Evolutionary conservation across 2,329 filamentous ascomycete genomes (phyloP), one percentile per base, ranked within the genome.

Genomic region (Capronia epimyces): DNA sequence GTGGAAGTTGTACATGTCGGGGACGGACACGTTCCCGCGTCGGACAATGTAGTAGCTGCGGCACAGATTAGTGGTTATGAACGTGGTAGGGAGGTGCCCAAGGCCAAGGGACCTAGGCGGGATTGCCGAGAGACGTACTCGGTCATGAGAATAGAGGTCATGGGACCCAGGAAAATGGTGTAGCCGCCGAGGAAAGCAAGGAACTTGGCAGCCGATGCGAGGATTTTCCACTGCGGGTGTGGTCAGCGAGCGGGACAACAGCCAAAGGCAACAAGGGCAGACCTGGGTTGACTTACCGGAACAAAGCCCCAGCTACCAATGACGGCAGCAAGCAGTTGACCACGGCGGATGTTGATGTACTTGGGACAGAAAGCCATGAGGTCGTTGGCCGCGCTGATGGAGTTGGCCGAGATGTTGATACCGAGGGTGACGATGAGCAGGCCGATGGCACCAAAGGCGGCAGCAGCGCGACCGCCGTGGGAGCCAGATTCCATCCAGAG

Each of bases 281-380:
- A 27, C 24, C 5, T 5, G 5, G 25, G 25, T 10, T 10, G 25
- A 27, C 25, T 27, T 27, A 27, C 25, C 25, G 25, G 25, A 27
- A 27, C 25, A 10, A 27, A 27, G 25, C 25, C 25, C 25, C 25
- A 32, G 40, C 62, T 66, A 64, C 3, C 69, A 49, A 73, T 55
- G 66, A 27, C 71, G 52, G 71, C 69, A 46, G 67, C 70, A n/a
- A 78, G 57, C 2, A 77, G 58, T 20, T 71, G 86, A 49, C 89
- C 89, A 9, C 90, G 84, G 47, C 89, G 83, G 62, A 95, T 95
- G 62, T 84, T 90, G 64, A 95, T 74, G 67, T 80, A 94, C 15
- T 86, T 82, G 0, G 89, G 89, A 2, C 90, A 71, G 9, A 94
- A 74, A 0, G 87, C 87, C 1, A 87, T 87, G 78, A 94, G 78